Evolutionary conservation across 148 eudicot species (phyloP).

Genomic region (Diospyros lotus): DNA sequence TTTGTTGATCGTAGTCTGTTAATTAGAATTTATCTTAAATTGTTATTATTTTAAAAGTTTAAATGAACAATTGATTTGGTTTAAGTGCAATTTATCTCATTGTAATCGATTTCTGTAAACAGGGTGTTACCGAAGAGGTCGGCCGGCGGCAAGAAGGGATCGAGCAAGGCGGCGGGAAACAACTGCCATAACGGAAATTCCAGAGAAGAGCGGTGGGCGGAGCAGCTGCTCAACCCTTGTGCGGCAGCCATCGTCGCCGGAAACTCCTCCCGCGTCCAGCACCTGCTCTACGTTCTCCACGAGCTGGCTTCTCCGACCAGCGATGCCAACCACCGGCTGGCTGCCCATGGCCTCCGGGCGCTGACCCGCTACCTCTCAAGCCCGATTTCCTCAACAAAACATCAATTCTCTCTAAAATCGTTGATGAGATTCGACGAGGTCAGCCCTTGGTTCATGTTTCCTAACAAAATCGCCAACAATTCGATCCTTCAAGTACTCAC

Average conservation of each 20-base stretch:
- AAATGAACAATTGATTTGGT: too few relatives aligned
- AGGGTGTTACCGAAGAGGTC: slow-evolving; percentile 18
- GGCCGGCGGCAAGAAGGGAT: slow-evolving; percentile 23
- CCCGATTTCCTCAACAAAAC: slow-evolving; percentile 21
- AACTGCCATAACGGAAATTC: slow-evolving; percentile 27
- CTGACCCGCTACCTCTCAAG: slow-evolving; percentile 35
- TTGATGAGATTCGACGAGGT: slow-evolving; percentile 42
- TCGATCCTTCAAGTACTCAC: slow-evolving; percentile 41
- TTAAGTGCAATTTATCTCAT: too few relatives aligned
- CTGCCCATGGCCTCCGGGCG: slow-evolving; percentile 38
- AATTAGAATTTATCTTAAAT: too few relatives aligned
- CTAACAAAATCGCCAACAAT: slow-evolving; percentile 44
- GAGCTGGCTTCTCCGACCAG: slow-evolving; percentile 43
- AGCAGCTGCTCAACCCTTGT: slow-evolving; percentile 56
- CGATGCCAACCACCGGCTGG: slow-evolving; percentile 48
- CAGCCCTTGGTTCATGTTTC: slow-evolving; percentile 50
- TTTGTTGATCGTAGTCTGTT: too few relatives aligned
- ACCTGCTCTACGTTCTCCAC: slow-evolving; percentile 39
- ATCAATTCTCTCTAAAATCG: slow-evolving; percentile 29
- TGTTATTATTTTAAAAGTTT: too few relatives aligned
- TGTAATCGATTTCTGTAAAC: too few relatives aligned
- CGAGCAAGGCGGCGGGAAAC: slow-evolving; percentile 15
- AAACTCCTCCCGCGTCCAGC: slow-evolving; percentile 38
- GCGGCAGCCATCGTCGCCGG: slow-evolving; percentile 40
- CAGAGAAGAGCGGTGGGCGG: slow-evolving; percentile 56